These are phyloP conservation scores for Phytophthora cactorum DNA, from an alignment of 352 stramenopile genomes.

Conservation along the genomic window DNA sequence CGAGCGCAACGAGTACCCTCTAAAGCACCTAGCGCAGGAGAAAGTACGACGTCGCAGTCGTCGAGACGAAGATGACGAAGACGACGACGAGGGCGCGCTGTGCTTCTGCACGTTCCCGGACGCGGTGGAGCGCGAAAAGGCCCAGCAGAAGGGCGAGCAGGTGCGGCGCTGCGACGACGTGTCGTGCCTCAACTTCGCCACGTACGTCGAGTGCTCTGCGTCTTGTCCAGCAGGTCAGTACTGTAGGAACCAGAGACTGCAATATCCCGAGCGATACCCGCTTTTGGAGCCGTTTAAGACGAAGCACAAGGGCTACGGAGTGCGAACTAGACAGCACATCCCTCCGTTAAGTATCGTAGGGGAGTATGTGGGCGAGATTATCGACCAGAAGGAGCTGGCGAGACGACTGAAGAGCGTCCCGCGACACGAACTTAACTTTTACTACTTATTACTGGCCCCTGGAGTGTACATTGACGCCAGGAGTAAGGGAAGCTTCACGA, in stretches of 20 bases:
- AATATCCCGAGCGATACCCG: slow-evolving; percentile 71
- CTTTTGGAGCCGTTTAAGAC: slow-evolving; percentile 80
- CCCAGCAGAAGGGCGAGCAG: slow-evolving; percentile 6
- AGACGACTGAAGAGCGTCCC: slow-evolving; percentile 62
- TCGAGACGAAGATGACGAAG: slow-evolving; percentile 34
- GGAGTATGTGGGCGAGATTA: slow-evolving; percentile 94
- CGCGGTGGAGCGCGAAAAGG: slow-evolving; percentile 40
- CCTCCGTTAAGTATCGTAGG: slow-evolving; percentile 74
- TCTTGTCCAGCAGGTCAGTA: slow-evolving; percentile 53
- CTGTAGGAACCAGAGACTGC: slow-evolving; percentile 81
- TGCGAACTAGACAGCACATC: slow-evolving; percentile 72
- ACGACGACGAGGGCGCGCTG: slow-evolving; percentile 47
- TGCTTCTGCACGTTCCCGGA: slow-evolving; percentile 71
- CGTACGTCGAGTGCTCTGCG: slow-evolving; percentile 80
- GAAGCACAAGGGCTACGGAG: slow-evolving; percentile 85
- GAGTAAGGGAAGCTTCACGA: slow-evolving; percentile 92
- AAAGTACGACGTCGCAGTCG: slow-evolving; percentile 35
- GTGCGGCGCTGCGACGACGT: slow-evolving; percentile 75
- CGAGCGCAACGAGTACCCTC: slow-evolving; percentile 74
- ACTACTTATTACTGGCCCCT: slow-evolving; percentile 82
- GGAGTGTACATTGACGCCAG: slow-evolving; percentile 91
- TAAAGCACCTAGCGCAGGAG: slow-evolving; percentile 55
- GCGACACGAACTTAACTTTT: slow-evolving; percentile 87
- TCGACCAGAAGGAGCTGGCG: slow-evolving; percentile 86
- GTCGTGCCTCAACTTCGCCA: slow-evolving; percentile 91